Base-by-base conservation (phyloP, 2,329 filamentous ascomycete species). In the Epichloe coenophiala region DNA sequence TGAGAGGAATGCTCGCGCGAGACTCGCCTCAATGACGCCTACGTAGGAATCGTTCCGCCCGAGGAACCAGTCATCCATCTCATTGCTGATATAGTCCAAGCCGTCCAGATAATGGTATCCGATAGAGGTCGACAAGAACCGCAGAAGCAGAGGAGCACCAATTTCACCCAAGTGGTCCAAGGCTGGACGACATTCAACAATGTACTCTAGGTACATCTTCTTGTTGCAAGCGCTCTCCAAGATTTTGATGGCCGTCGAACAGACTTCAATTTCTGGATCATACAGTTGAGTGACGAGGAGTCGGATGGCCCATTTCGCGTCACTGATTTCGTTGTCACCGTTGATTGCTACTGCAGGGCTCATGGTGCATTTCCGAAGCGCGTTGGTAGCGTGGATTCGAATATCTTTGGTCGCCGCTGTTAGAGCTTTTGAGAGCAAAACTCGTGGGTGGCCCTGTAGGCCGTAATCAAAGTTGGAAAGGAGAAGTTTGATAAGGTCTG, bases 11-110 rank as follows among this genome's bases (percentile, higher is more conserved):
- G 90, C 85, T 53, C 88, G 83, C 35, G 90, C 88, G 48, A 98
- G 75, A 50, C 90, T 95, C n/a, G 94, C 93, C 66, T 98, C 93
- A 40, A 98, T 91, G 40, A 97, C 78, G 38, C 82, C 79, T 47
- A 98, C 93, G 58, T 98, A 98, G n/a, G 83, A 84, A 64, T 98
- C 91, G 62, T 98, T 98, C 43, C 93, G 83, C 13, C 93, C 93
- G 33, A 98, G 75, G 63, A 97, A 98, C 93, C 93, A 98, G 68
- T 98, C 94, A 59, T 98, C 93, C 93, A 98, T 98, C 65, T 98
- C 94, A 63, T 95, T 93, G 54, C 90, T 96, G 66, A 98, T 98
- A 64, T 98, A 98, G 69, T 98, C 94, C 42, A 98, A 74, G 0
- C 90, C 93, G 62, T 97, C 89, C 5, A 98, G 76, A 66, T 98